Evolutionary conservation across 345 rosid genomes (phyloP).

Genomic region (Gossypium bickii): DNA sequence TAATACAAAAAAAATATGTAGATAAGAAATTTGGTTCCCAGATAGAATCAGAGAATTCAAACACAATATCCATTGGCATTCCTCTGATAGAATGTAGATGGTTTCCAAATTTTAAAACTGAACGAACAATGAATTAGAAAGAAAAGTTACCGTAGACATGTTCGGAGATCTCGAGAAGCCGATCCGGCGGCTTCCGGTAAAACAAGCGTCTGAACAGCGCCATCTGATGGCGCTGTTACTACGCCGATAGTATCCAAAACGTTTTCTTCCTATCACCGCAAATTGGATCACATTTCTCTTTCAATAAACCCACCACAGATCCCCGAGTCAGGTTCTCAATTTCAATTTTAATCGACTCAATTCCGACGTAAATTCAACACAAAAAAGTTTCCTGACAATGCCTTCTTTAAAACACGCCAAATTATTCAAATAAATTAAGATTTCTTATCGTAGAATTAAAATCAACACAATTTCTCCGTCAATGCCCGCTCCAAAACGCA

Average conservation of each 20-base stretch:
- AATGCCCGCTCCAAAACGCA: not conserved
- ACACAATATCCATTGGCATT: not conserved
- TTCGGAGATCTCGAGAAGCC: slow-evolving; percentile 99
- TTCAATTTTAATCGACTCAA: slow-evolving; percentile 16
- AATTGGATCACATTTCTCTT: slow-evolving; percentile 26
- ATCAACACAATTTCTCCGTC: not conserved
- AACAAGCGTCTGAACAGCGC: slow-evolving; percentile 99
- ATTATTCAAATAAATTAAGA: not conserved
- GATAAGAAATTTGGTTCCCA: not conserved
- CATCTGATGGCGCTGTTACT: slow-evolving; percentile 99
- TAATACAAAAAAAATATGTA: not conserved
- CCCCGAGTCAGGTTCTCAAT: slow-evolving; percentile 19
- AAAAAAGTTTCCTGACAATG: not conserved
- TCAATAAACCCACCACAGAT: slow-evolving; percentile 30
- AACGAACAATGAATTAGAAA: not conserved
- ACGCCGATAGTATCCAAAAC: slow-evolving; percentile 79
- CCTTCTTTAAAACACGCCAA: not conserved
- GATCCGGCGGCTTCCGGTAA: slow-evolving; percentile 99
- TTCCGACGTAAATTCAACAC: not conserved
- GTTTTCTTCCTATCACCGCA: slow-evolving; percentile 33
- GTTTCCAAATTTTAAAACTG: slow-evolving; percentile 1
- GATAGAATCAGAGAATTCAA: not conserved
- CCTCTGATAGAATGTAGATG: not conserved
- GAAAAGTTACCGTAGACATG: slow-evolving; percentile 70
- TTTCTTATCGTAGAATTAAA: not conserved